Evolutionary conservation across 495 filamentous ascomycete species (phyloP).

Genomic region (Aspergillus taichungensis): DNA sequence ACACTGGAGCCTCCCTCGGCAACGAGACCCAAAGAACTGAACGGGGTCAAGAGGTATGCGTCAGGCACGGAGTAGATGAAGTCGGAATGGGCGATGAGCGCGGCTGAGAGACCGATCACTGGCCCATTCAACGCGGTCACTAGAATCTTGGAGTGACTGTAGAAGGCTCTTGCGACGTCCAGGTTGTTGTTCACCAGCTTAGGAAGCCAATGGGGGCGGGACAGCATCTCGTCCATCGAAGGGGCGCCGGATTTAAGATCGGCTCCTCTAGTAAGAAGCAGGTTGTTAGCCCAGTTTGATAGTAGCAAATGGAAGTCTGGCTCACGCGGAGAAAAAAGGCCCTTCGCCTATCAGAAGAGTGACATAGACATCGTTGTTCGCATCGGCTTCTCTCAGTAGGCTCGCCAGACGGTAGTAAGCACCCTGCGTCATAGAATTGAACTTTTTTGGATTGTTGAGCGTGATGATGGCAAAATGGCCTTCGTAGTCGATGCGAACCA

Average conservation of each 20-base stretch:
- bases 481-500: too few relatives aligned
- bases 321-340: slow-evolving; percentile 8
- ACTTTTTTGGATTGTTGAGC: slow-evolving; percentile 20
- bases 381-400: neutral
- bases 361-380: neutral
- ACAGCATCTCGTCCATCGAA: neutral
- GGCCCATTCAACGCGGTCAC: slow-evolving; percentile 7
- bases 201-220: slow-evolving; percentile 3
- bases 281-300: neutral
- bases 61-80: slow-evolving; percentile 1
- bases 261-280: neutral
- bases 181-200: slow-evolving; percentile 4
- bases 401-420: neutral
- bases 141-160: slow-evolving; percentile 6
- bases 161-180: slow-evolving; percentile 5
- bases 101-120: slow-evolving; percentile 4
- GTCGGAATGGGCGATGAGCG: slow-evolving; percentile 6
- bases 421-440: slow-evolving; percentile 7
- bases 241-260: neutral
- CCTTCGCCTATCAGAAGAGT: slow-evolving; percentile 7
- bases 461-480: slow-evolving; percentile 21
- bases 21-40: slow-evolving; percentile 4
- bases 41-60: slow-evolving; percentile 4
- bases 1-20: slow-evolving; percentile 4
- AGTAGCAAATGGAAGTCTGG: neutral